A percentile compares a stretch with the other conserved stretches of the same genome.
Evolutionary conservation across 305 asterid genomes (phyloP).

Genomic region (Rubia tinctorum): DNA sequence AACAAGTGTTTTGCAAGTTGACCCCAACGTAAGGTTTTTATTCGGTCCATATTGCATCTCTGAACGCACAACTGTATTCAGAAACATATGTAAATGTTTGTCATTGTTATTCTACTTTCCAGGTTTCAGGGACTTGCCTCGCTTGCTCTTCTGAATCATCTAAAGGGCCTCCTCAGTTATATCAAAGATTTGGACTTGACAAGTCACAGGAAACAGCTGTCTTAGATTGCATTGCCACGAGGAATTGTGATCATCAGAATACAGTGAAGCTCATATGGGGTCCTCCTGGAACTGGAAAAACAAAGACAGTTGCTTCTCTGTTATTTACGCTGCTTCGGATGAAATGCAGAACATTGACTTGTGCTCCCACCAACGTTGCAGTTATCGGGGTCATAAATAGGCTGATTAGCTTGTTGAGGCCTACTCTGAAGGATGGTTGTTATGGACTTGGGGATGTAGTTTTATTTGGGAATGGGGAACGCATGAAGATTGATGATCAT

Average conservation of each 20-base stretch:
- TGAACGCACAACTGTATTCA: too few species aligned
- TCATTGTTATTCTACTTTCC: too few species aligned
- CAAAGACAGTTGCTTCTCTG: constrained; percentile 31
- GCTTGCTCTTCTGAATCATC: too few species aligned
- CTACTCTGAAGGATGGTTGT: constrained; percentile 15
- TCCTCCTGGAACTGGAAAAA: constrained; percentile 51
- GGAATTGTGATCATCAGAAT: constrained; percentile 28
- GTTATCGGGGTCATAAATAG: constrained; percentile 30
- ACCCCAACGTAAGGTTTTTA: constrained; percentile 20
- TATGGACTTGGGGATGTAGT: constrained; percentile 64
- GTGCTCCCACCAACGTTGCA: constrained; percentile 43
- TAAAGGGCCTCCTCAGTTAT: not conserved
- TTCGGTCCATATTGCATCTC: too few species aligned
- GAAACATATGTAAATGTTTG: too few species aligned
- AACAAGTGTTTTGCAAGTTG: constrained; percentile 17
- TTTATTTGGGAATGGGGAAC: constrained; percentile 56
- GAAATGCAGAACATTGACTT: constrained; percentile 40
- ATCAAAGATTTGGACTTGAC: constrained; percentile 20
- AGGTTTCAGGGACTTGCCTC: too few species aligned
- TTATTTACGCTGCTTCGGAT: constrained; percentile 21
- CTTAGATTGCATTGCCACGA: constrained; percentile 23
- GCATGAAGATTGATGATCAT: constrained; percentile 63
- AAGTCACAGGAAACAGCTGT: constrained; percentile 34
- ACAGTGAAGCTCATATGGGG: constrained; percentile 41
- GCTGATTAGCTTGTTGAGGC: constrained; percentile 27